A percentile compares a stretch with the other conserved stretches of the same genome.
Evolutionary conservation across 257 asterid species (phyloP).

Genomic region (Scutellaria minor): DNA sequence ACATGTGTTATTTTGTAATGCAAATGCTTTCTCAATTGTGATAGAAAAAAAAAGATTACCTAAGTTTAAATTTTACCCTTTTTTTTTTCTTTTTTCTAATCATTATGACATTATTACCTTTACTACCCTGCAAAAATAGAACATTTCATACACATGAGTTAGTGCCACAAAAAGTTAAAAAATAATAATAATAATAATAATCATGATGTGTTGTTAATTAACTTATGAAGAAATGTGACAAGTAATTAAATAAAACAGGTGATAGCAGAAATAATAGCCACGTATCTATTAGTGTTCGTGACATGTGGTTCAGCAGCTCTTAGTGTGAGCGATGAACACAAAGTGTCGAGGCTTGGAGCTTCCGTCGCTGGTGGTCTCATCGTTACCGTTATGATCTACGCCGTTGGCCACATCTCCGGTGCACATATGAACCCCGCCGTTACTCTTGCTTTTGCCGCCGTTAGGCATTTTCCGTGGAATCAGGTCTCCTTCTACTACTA

Average conservation of each 20-base stretch:
- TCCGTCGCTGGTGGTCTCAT: slow-evolving; percentile 85
- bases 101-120: no score
- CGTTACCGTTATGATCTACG: slow-evolving; percentile 89
- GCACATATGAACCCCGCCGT: slow-evolving; percentile 98
- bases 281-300: slow-evolving; percentile 74
- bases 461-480: slow-evolving; percentile 78
- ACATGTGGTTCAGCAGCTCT: slow-evolving; percentile 84
- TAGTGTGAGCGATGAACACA: slow-evolving; percentile 56
- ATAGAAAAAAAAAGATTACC: no score
- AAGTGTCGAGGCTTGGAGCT: slow-evolving; percentile 72
- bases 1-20: no score
- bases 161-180: no score
- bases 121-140: no score
- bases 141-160: no score
- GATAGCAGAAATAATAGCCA: slow-evolving; percentile 68
- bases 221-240: background rate
- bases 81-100: no score
- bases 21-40: no score
- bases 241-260: slow-evolving; percentile 44
- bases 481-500: slow-evolving; percentile 48
- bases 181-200: no score
- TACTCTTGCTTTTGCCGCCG: slow-evolving; percentile 80
- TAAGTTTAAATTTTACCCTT: no score
- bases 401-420: slow-evolving; percentile 92
- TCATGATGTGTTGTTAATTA: no score